A percentile compares a stretch with the other conserved stretches of the same genome.
Conservation (phyloP, 805 yeast genomes). For the Myxozyma neotropica region DNA sequence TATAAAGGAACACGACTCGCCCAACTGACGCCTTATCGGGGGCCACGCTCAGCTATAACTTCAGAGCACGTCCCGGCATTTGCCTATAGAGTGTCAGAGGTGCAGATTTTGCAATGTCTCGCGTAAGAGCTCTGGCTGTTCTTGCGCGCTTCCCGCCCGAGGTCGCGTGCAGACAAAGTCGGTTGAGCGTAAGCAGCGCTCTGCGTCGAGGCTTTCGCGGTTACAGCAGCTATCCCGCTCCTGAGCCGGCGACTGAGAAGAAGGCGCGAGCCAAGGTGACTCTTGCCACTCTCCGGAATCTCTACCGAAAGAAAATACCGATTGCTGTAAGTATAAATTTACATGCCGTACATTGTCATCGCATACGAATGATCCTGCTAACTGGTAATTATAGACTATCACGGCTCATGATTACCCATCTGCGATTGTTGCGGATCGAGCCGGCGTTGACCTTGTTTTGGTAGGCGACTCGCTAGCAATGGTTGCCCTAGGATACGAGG, state of each 20-base stretch:
- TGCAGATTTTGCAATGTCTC: too few species aligned
- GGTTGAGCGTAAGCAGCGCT: not conserved
- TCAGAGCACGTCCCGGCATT: too few species aligned
- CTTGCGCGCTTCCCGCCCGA: not conserved
- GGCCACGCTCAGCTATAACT: not conserved
- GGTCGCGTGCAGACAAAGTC: not conserved
- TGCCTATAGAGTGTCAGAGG: too few species aligned
- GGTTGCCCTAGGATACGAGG: constrained; percentile 81
- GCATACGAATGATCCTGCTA: constrained; percentile 35
- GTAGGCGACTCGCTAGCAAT: constrained; percentile 94
- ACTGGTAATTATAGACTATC: constrained; percentile 44
- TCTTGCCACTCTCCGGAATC: constrained; percentile 46
- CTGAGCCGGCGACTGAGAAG: constrained; percentile 1
- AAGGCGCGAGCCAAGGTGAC: constrained; percentile 43
- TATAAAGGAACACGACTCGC: constrained; percentile 4
- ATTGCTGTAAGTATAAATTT: constrained; percentile 44
- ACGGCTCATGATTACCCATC: constrained; percentile 90
- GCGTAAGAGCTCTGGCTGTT: not conserved
- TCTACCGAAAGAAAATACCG: constrained; percentile 45
- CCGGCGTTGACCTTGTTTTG: constrained; percentile 68
- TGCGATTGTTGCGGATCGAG: constrained; percentile 64
- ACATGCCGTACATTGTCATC: not conserved
- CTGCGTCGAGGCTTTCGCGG: not conserved
- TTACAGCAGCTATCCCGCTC: constrained; percentile 19
- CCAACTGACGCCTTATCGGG: not conserved